A percentile compares a stretch with the other conserved stretches of the same genome.
Evolutionary conservation across 352 stramenopile species (phyloP).

Genomic region (Phytophthora lateralis): DNA sequence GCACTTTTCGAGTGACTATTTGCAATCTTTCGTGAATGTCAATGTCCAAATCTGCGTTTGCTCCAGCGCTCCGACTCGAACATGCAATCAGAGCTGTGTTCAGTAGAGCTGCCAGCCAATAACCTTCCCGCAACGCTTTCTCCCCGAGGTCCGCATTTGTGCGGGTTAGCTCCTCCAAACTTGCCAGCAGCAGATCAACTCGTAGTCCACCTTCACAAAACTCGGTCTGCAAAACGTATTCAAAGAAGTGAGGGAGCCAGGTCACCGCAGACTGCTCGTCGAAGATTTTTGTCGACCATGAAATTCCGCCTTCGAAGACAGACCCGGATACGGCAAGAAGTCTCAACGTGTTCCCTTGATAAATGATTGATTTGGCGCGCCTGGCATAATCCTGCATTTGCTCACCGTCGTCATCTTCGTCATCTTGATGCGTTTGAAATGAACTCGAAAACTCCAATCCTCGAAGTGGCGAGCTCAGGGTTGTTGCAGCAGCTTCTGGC

Average conservation of each 20-base stretch:
- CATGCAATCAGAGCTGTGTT: slow-evolving; percentile 45
- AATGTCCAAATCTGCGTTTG: slow-evolving; percentile 5
- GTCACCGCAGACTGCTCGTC: slow-evolving; percentile 19
- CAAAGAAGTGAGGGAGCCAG: slow-evolving; percentile 46
- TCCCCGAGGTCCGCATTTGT: not conserved
- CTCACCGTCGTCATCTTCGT: slow-evolving; percentile 8
- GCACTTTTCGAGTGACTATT: slow-evolving; percentile 12
- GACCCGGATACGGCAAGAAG: slow-evolving; percentile 21
- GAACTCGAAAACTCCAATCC: slow-evolving; percentile 38
- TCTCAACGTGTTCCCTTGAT: slow-evolving; percentile 38
- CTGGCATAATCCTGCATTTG: slow-evolving; percentile 19
- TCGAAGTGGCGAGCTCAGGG: slow-evolving; percentile 30
- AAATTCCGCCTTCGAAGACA: slow-evolving; percentile 26
- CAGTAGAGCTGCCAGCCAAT: slow-evolving; percentile 45
- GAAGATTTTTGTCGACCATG: slow-evolving; percentile 37
- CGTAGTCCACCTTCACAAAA: slow-evolving; percentile 25
- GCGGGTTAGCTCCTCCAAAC: slow-evolving; percentile 17
- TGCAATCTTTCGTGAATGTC: slow-evolving; percentile 12
- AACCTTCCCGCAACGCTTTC: slow-evolving; percentile 32
- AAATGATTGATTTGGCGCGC: slow-evolving; percentile 34
- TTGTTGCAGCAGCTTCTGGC: slow-evolving; percentile 21
- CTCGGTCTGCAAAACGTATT: slow-evolving; percentile 35
- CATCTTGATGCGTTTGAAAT: slow-evolving; percentile 20
- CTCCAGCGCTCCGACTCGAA: slow-evolving; percentile 23
- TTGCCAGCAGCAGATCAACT: slow-evolving; percentile 25